Evolutionary conservation across 495 filamentous ascomycete genomes (phyloP).

Genomic region (Evernia prunastri): DNA sequence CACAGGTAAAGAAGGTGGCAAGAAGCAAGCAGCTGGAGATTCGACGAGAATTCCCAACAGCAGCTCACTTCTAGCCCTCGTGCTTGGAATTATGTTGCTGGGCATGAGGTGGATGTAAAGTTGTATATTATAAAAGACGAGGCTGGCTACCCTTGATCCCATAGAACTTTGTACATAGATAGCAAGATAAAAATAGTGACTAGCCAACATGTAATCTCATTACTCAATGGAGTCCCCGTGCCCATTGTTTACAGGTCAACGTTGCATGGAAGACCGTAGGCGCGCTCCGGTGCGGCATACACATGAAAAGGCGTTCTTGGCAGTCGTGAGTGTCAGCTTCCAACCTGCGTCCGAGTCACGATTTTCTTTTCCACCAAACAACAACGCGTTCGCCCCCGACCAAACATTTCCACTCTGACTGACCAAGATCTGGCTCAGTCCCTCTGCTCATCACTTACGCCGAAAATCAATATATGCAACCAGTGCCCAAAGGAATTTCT

Average conservation of each 20-base stretch:
- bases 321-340: background rate
- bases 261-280: background rate
- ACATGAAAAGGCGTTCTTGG: background rate
- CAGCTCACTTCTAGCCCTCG: background rate
- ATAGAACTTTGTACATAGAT: background rate
- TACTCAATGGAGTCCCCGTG: no score
- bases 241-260: background rate
- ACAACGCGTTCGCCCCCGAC: background rate
- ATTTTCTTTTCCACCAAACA: background rate
- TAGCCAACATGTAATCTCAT: background rate
- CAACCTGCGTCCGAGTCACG: background rate
- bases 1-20: background rate
- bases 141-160: background rate
- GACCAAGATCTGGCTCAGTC: conserved; percentile 63
- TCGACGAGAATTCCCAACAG: background rate
- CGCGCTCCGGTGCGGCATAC: no score
- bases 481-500: conserved; percentile 60
- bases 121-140: background rate
- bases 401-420: conserved; percentile 25
- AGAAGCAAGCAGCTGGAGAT: background rate
- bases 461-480: conserved; percentile 78
- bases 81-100: background rate
- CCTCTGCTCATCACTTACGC: conserved; percentile 33
- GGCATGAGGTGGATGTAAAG: background rate
- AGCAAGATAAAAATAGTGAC: background rate